Base-by-base conservation (phyloP, 192 early-diverging fungal species). In the Coemansia sp. region DNA sequence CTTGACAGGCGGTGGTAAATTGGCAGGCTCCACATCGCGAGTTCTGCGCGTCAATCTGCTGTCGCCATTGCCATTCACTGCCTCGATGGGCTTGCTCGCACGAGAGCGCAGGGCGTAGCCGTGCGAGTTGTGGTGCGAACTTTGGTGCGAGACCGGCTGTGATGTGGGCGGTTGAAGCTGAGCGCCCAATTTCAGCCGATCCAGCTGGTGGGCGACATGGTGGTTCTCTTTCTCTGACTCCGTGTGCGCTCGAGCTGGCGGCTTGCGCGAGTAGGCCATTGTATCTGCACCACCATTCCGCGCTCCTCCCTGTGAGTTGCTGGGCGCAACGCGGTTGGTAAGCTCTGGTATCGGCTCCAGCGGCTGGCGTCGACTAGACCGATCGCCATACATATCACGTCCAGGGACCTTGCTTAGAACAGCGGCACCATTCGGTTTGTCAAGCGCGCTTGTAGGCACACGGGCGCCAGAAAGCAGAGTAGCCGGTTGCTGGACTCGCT, bases 281-380 rank as follows among this genome's bases (percentile, higher is more conserved):
- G 24, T 15, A 24, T 22, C 24, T 8, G 37, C 27, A 16, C 30
- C n/a, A 41, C n/a, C 27, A 72, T 39, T 37, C 5, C 41, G 13
- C 41, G 39, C 45, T 27, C 40, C 39, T 38, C 59, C 29, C 29
- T 34, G 30, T 2, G 30, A 7, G 15, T 56, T 56, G 53, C 5
- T 56, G 5, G 53, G 53, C 15, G 30, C 53, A 15, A 15, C 15
- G 29, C 53, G 53, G 53, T 30, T 32, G 27, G 27, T 56, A 32
- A 56, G 69, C 50, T 74, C 76, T 0, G 65, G 63, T 15, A 79
- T 73, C 35, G 71, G 60, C 64, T 79, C 76, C 59, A 79, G 38
- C 41, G 76, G 76, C 60, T 56, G 62, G 24, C 73, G 62, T 3
- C 43, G 3, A 11, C 32, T 38, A 3, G 29, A 22, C 20, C 62